Evolutionary conservation across 768 basidiomycete genomes (phyloP).

Genomic region (Amanita rubescens): DNA sequence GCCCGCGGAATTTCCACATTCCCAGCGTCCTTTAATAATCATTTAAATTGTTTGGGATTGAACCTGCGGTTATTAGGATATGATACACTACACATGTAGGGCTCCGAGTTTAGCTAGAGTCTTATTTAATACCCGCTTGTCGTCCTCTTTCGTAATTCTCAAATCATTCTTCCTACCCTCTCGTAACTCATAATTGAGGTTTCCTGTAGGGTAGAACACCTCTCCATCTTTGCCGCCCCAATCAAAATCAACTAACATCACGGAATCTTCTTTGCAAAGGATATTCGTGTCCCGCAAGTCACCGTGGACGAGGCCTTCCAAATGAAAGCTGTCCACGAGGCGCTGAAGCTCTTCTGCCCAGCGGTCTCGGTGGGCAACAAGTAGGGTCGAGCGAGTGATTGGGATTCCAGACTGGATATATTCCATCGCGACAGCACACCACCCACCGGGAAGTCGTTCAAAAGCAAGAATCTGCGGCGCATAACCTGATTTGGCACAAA

Average conservation of each 20-base stretch:
- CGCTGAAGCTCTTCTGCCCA: constrained; percentile 7
- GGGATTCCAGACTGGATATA: constrained; percentile 4
- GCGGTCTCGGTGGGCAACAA: neutral
- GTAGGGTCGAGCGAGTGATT: neutral
- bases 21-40: too few relatives aligned
- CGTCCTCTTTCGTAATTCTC: constrained; percentile 8
- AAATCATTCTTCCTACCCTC: constrained; percentile 9
- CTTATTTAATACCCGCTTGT: neutral
- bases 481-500: constrained; percentile 12
- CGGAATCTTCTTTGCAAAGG: constrained; percentile 6
- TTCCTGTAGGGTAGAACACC: constrained; percentile 13
- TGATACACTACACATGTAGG: too few relatives aligned
- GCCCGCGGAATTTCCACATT: too few relatives aligned
- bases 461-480: constrained; percentile 17
- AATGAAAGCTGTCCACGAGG: constrained; percentile 10
- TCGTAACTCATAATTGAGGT: constrained; percentile 10
- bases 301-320: constrained; percentile 14
- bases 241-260: constrained; percentile 20
- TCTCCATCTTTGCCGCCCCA: constrained; percentile 16
- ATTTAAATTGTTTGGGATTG: too few relatives aligned
- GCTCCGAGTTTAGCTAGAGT: too few relatives aligned
- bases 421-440: constrained; percentile 19
- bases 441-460: constrained; percentile 18
- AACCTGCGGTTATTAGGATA: too few relatives aligned
- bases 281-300: constrained; percentile 17